A percentile compares a stretch with the other conserved stretches of the same genome.
Evolutionary conservation across 345 rosid genomes (phyloP).

Genomic region (Aethionema arabicum): DNA sequence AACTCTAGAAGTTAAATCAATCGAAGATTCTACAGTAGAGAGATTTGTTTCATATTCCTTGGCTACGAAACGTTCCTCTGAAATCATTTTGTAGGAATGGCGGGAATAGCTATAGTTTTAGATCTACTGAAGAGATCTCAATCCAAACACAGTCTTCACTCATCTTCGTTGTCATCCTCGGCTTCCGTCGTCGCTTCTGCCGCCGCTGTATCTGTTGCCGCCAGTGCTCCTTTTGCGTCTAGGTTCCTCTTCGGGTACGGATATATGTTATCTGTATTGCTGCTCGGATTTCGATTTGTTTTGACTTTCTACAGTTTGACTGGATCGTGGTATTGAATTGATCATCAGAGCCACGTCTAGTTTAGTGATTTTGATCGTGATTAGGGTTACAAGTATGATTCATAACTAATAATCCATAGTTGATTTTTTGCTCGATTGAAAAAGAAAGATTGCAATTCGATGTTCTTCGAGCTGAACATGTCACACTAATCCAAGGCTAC

Average conservation of each 20-base stretch:
- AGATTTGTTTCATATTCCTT: conserved; percentile 15
- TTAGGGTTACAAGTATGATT: conserved; percentile 18
- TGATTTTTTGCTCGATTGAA: not conserved
- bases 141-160: conserved; percentile 52
- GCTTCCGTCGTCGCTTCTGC: conserved; percentile 57
- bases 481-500: conserved; percentile 1
- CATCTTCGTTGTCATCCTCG: conserved; percentile 49
- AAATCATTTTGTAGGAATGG: conserved; percentile 48
- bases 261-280: not conserved
- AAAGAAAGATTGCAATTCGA: not conserved
- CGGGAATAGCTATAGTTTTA: conserved; percentile 71
- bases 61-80: conserved; percentile 1
- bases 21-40: conserved; percentile 5
- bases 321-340: conserved; percentile 25
- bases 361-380: not conserved
- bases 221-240: conserved; percentile 72
- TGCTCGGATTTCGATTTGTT: conserved; percentile 26
- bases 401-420: not conserved
- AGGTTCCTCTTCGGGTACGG: conserved; percentile 77
- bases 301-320: conserved; percentile 13
- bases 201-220: conserved; percentile 59
- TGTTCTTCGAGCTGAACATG: conserved; percentile 1
- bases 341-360: not conserved
- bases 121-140: conserved; percentile 80
- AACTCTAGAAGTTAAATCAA: conserved; percentile 4